Base-by-base conservation (phyloP, 73 alveolate species). In the Diophrys sp. region DNA sequence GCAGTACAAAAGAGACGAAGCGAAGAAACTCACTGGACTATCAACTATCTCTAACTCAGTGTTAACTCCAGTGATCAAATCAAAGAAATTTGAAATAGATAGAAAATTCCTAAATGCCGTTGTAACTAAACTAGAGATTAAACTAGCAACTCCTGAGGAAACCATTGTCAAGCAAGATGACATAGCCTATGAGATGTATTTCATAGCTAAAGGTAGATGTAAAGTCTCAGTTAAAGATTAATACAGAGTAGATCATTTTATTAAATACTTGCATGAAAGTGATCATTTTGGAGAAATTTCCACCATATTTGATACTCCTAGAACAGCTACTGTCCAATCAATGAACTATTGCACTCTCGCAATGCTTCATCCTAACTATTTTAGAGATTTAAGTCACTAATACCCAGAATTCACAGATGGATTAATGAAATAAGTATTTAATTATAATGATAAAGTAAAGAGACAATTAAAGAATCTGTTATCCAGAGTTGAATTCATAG, bases 161-260 rank as follows among this genome's bases (percentile, higher is more conserved):
- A 25, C 33, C 1, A 71, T 89, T 8, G 67, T 74, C 31, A 54
- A 83, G 26, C 81, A 89, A 70, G 91, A 87, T 27, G 90, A 78
- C 5, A 14, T 77, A 0, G 92, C 83, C 0, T 56, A 33, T 14
- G 33, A 56, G 31, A 25, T 89, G 56, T 89, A 11, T 74, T 80
- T 89, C 56, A 67, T 89, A 5, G 85, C 90, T 0, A 73, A 70
- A 29, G 96, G 96, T 1, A 81, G 75, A 18, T 89, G 96, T 69
- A 70, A 70, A 1, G 90, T 89, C 1, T 32, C 53, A 27, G 83
- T 85, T 14, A 55, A 73, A 25, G 93, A 89, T 53, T 72, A 67
- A 53, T 29, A 66, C 1, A 74, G 76, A 1, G 1, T 70, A 2
- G 77, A 44, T 23, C 62, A 44, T 25, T 75, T 32, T 29, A 54